Base-by-base conservation (phyloP, 1,284 basidiomycete genomes). In the Trichosporon asahii region DNA sequence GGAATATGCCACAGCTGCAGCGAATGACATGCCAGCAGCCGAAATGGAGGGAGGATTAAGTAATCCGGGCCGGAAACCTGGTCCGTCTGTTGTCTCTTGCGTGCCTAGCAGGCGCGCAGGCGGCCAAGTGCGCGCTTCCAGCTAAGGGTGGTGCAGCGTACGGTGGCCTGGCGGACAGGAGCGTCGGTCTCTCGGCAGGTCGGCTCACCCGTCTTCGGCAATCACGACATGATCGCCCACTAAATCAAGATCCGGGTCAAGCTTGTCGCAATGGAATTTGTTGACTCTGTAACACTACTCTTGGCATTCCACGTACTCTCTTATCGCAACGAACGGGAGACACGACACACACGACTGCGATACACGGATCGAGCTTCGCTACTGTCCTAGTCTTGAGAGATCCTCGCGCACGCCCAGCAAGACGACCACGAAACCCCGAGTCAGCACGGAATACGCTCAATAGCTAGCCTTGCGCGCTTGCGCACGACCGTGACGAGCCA, bases 131-230 rank as follows among this genome's bases (percentile, higher is more conserved):
- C 31, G 31, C 31, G 31, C 31, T 6, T 33, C 11, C 7, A 6
- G 31, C 31, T 33, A 33, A 33, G 31, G 7, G 6, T 6, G 31
- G 31, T 33, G 31, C 31, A 9, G 29, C 18, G 21, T 9, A 18
- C 44, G 49, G 49, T 3, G 27, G 18, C 4, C 55, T 15, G 7
- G 18, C 29, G 44, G 4, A 5, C 11, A 4, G 12, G 27, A 5
- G 27, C 2, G 21, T 66, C 44, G 44, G 49, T 49, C 15, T 66
- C 31, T 49, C 46, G 31, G 44, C 49, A 53, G 18, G 14, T 49
- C 46, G 31, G 44, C 31, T 66, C 46, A 29, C 25, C 49, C 46
- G 29, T 53, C 49, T 66, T 49, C 65, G 44, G 64, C 64, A 40
- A 65, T 65, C 44, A 25, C 21, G 35, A 65, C 64, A 65, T 65